Base-by-base conservation (phyloP, 768 basidiomycete species). In the Auricularia cornea region DNA sequence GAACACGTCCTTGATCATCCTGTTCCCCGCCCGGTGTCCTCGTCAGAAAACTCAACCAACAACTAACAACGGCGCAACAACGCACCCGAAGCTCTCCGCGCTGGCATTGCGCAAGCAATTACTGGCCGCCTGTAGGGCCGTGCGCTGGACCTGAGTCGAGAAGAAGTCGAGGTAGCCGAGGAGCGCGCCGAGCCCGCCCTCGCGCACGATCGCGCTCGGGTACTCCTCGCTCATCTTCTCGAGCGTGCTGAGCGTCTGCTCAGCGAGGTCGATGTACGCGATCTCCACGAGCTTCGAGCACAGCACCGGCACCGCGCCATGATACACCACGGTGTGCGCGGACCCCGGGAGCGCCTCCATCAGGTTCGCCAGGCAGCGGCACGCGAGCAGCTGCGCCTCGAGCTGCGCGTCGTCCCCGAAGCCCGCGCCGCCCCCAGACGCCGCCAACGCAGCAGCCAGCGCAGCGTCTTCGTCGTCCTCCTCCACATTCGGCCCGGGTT, bases 201-300 rank as follows among this genome's bases (percentile, higher is more conserved):
- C 97, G 62, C 94, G 88, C 28, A 97, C 94, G 68, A 99, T 97
- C 18, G 94, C 87, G 67, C 90, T 89, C 1, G 97, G 95, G 68
- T 94, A 95, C 74, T 98, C 97, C 72, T 96, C 94, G 3, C 96
- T 96, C 38, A 99, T 95, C 78, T 99, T 99, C 78, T 98, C 93
- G 79, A 97, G 80, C 0, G 96, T 99, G 96, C 98, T 71, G 67
- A 99, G 78, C 10, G 96, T 98, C 77, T 99, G 97, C 73, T 98
- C 97, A 14, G 97, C 97, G 56, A 99, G 81, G 75, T 99, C 97
- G 68, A 99, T 98, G 72, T 95, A 97, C 28, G 92, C 92, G 63
- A 99, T 99, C 76, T 97, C 93, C 72, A 93, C 86, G 65, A 99
- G 78, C 74, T 99, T 98, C 83, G 90, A 90, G 83, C 96, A 98